Conservation (phyloP, 192 early-diverging fungal genomes). For the Backusella morwellensis region DNA sequence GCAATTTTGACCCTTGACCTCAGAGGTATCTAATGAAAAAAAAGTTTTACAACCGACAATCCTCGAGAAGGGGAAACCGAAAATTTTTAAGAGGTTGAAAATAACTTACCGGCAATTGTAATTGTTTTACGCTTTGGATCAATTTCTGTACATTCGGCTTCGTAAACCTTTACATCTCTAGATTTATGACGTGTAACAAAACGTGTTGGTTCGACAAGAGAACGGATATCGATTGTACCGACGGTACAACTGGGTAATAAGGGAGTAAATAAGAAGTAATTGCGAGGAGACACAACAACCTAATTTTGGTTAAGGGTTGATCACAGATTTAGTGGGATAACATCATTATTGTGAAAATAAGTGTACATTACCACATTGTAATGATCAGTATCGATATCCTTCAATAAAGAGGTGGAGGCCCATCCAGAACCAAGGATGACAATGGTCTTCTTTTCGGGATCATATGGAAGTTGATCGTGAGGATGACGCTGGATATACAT, state of each 20-base stretch:
- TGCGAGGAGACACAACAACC: constrained; percentile 71
- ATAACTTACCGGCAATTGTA: constrained; percentile 60
- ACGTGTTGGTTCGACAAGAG: constrained; percentile 85
- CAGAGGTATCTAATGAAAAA: constrained; percentile 56
- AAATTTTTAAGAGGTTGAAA: no score
- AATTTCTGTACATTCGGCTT: constrained; percentile 87
- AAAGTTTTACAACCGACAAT: background rate
- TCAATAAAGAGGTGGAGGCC: constrained; percentile 39
- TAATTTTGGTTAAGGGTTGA: constrained; percentile 1
- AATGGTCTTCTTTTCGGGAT: constrained; percentile 43
- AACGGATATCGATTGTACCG: constrained; percentile 83
- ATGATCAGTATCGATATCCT: constrained; percentile 34
- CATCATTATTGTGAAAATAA: background rate
- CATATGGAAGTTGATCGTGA: constrained; percentile 16
- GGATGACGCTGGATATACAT: constrained; percentile 44
- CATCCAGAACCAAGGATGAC: constrained; percentile 38
- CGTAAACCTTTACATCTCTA: constrained; percentile 81
- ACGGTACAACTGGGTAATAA: constrained; percentile 75
- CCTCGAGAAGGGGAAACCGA: no score
- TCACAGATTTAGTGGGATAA: background rate
- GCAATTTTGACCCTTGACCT: constrained; percentile 59
- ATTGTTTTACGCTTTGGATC: constrained; percentile 77
- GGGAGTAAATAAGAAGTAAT: constrained; percentile 86
- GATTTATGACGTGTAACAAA: constrained; percentile 85
- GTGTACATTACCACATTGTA: constrained; percentile 34